Evolutionary conservation across 257 asterid species (phyloP), one percentile per base, ranked within the genome.

Genomic region (Primulina eburnea): DNA sequence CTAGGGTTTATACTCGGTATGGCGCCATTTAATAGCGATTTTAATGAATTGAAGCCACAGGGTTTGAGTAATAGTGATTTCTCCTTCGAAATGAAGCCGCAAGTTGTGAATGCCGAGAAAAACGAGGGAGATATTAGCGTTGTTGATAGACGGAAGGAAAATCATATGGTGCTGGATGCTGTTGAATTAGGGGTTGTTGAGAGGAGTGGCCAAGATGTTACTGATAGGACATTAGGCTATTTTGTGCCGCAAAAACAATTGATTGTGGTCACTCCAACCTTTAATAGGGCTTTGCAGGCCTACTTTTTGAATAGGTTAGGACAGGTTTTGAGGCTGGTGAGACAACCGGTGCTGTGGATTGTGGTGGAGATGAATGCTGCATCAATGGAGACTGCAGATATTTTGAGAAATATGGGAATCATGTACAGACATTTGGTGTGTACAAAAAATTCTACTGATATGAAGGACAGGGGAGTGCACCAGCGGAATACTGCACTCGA

Each of bases 401-500:
- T 91, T 33, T 76, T 94, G 88, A 88, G 97, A 79, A 86, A 82
- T 62, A 89, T 83, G 64, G 96, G 93, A 14, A 79, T 91, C 64
- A 72, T 89, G 93, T 87, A 91, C 64, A 78, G 97, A 71, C 97
- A 94, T 83, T 75, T 91, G 83, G 95, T 91, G 40, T 85, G 93
- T 64, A 68, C 33, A 64, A 84, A 75, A 78, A 94, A 89, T 71
- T 78, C 85, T 76, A 87, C 96, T 2, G 83, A 82, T 77, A 81
- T 77, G 55, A 88, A 87, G 80, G 95, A 88, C 77, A 82, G 87
- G 68, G 91, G 91, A 8, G 95, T 85, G 83, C 95, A 91, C 82
- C 97, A 91, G 74, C 72, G 97, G 79, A 94, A 94, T 79, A 77
- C 84, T n/a, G 99, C 97, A 1, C 63, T 94, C 57, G 93, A 89